Conservation (phyloP, 352 stramenopile genomes). For the Phytopythium delawarense region DNA sequence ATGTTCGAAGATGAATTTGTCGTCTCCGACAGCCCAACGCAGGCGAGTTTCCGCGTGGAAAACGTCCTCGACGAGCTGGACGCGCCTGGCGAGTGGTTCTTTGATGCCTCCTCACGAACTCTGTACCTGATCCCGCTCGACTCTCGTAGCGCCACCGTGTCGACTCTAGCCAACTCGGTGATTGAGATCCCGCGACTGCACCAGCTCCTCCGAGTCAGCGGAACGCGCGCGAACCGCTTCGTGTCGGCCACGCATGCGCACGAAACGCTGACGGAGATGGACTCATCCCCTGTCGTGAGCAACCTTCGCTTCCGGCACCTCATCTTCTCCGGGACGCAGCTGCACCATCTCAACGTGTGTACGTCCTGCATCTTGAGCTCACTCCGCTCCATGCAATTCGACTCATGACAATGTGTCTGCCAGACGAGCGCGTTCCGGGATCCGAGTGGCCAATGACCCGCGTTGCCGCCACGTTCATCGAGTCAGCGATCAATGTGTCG, state of each 20-base stretch:
- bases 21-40: slow-evolving; percentile 1
- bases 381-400: neutral
- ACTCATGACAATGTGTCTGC: neutral
- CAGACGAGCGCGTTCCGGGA: slow-evolving; percentile 33
- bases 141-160: slow-evolving; percentile 12
- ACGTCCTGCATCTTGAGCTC: slow-evolving; percentile 12
- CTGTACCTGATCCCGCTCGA: slow-evolving; percentile 64
- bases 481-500: slow-evolving; percentile 41
- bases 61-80: slow-evolving; percentile 65
- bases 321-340: slow-evolving; percentile 54
- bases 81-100: slow-evolving; percentile 64
- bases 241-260: slow-evolving; percentile 31
- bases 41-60: slow-evolving; percentile 47
- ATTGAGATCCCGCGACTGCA: slow-evolving; percentile 58
- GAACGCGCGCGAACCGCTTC: slow-evolving; percentile 50
- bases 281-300: slow-evolving; percentile 23
- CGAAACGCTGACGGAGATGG: slow-evolving; percentile 35
- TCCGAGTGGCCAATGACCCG: slow-evolving; percentile 53
- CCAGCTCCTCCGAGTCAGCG: slow-evolving; percentile 60
- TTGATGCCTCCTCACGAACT: slow-evolving; percentile 34
- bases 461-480: slow-evolving; percentile 56
- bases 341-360: slow-evolving; percentile 60
- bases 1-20: slow-evolving; percentile 31
- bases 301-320: slow-evolving; percentile 61
- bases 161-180: slow-evolving; percentile 18